phyloP scores from a whole-genome alignment of 1,284 basidiomycete genomes.

The Pseudozyma sp. region DNA sequence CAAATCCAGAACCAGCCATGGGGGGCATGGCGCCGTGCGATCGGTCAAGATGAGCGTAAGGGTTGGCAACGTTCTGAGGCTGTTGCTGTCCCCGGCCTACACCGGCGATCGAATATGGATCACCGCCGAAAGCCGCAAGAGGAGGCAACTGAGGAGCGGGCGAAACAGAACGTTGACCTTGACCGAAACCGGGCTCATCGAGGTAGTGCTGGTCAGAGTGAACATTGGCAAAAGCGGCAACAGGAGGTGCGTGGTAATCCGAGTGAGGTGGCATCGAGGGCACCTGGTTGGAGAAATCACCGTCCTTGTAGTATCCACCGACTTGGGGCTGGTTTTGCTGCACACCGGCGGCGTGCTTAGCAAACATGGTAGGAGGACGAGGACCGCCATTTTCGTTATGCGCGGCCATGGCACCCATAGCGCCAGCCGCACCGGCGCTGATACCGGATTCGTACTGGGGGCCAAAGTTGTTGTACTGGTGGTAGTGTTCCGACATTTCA shows the following conservation, averaged over 20 bases:
- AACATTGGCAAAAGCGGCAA: constrained; percentile 38
- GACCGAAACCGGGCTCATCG: constrained; percentile 38
- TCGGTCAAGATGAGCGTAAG: constrained; percentile 63
- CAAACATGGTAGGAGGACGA: constrained; percentile 68
- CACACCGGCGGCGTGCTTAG: constrained; percentile 60
- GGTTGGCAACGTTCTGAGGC: constrained; percentile 56
- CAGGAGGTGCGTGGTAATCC: constrained; percentile 37
- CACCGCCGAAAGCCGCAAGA: constrained; percentile 57
- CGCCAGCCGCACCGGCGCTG: constrained; percentile 47
- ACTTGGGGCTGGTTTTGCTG: constrained; percentile 46
- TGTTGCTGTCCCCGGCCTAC: constrained; percentile 47
- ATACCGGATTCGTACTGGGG: constrained; percentile 44
- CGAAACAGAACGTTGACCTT: constrained; percentile 25
- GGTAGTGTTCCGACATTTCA: constrained; percentile 56
- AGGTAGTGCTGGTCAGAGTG: constrained; percentile 31
- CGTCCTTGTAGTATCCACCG: constrained; percentile 54
- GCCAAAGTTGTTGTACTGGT: constrained; percentile 48
- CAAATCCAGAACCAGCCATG: constrained; percentile 13
- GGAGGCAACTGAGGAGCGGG: constrained; percentile 57
- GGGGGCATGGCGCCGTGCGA: constrained; percentile 10
- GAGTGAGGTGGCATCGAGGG: constrained; percentile 22
- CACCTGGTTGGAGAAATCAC: constrained; percentile 28
- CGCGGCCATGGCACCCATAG: constrained; percentile 47
- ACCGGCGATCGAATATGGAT: constrained; percentile 57
- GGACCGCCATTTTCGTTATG: constrained; percentile 63